Conservation (phyloP, 1,284 basidiomycete species). For the Peniophora sp. region DNA sequence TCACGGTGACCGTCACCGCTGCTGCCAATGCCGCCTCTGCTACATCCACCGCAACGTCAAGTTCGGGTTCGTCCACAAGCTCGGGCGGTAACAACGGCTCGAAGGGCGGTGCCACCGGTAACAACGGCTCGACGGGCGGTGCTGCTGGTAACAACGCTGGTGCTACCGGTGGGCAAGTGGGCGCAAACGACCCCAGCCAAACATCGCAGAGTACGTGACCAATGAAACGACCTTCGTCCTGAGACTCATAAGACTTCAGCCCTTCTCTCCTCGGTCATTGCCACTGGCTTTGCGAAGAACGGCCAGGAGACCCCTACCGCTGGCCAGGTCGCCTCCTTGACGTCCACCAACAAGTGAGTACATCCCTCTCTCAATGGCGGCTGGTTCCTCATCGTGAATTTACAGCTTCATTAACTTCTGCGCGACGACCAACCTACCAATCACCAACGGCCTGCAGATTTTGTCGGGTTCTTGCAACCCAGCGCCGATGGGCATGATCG, state of each 20-base stretch:
- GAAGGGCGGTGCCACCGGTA: background rate
- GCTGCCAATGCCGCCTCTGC: background rate
- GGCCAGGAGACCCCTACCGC: conserved; percentile 34
- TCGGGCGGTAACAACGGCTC: conserved; percentile 6
- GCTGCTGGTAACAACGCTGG: no score
- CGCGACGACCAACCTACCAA: conserved; percentile 22
- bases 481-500: conserved; percentile 34
- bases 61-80: background rate
- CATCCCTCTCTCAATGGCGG: no score
- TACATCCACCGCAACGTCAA: background rate
- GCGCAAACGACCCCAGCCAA: conserved; percentile 4
- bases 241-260: conserved; percentile 7
- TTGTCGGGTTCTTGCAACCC: conserved; percentile 32
- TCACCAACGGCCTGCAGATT: conserved; percentile 38
- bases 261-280: conserved; percentile 33
- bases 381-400: no score
- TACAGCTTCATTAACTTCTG: conserved; percentile 42
- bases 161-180: conserved; percentile 1
- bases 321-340: conserved; percentile 39
- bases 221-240: background rate
- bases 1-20: background rate
- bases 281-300: conserved; percentile 30
- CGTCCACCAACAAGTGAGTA: conserved; percentile 37
- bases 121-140: background rate
- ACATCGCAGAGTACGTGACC: conserved; percentile 8